phyloP scores from a whole-genome alignment of 2,329 filamentous ascomycete species.

The Fusarium longipes region DNA sequence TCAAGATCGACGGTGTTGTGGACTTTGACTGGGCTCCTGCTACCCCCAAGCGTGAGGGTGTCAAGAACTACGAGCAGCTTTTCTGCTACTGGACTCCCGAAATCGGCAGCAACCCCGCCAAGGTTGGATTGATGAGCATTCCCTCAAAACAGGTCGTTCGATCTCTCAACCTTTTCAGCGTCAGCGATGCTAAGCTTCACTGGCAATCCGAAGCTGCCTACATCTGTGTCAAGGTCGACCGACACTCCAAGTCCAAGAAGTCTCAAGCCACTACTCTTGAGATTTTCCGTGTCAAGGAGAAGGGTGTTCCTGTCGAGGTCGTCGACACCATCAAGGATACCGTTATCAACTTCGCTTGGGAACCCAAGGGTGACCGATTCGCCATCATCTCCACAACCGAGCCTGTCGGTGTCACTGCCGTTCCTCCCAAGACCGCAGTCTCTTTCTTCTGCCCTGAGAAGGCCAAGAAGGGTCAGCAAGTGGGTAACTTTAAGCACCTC shows the following conservation, averaged over 20 bases:
- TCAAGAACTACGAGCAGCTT: conserved; percentile 94
- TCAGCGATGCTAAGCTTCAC: conserved; percentile 96
- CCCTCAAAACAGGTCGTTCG: conserved; percentile 94
- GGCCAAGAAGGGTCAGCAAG: conserved; percentile 83
- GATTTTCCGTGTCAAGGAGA: conserved; percentile 97
- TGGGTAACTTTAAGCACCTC: conserved; percentile 96
- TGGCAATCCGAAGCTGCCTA: conserved; percentile 97
- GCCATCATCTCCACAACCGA: conserved; percentile 96
- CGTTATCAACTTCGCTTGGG: conserved; percentile 99
- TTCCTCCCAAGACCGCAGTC: conserved; percentile 92
- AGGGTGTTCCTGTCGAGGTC: conserved; percentile 97
- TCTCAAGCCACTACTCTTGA: conserved; percentile 96
- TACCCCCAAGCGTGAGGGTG: conserved; percentile 80
- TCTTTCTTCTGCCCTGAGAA: conserved; percentile 98
- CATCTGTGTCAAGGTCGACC: conserved; percentile 97
- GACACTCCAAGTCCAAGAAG: conserved; percentile 99
- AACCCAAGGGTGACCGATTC: conserved; percentile 97
- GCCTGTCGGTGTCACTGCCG: conserved; percentile 78
- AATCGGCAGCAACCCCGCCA: conserved; percentile 96
- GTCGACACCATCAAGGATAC: conserved; percentile 98
- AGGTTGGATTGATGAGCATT: conserved; percentile 95
- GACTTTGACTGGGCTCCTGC: conserved; percentile 98
- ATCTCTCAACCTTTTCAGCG: conserved; percentile 97
- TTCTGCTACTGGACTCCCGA: conserved; percentile 99
- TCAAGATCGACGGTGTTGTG: conserved; percentile 96